Evolutionary conservation across 2,329 filamentous ascomycete genomes (phyloP).

Genomic region (Epichloe hybrida): DNA sequence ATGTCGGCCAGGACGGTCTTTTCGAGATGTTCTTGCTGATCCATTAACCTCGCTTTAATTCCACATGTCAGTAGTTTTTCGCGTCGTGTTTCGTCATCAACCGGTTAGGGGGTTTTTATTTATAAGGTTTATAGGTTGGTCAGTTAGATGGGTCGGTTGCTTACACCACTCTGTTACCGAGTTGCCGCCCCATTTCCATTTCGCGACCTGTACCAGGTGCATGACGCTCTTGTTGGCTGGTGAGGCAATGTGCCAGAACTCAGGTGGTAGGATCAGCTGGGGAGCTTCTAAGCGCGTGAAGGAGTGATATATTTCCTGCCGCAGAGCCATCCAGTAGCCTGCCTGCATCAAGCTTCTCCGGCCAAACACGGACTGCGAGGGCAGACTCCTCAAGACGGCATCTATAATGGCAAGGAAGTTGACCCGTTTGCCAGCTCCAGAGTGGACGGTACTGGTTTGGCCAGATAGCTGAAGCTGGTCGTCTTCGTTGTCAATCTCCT

Average conservation of each 20-base stretch:
- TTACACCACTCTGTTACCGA: slow-evolving; percentile 24
- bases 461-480: slow-evolving; percentile 7
- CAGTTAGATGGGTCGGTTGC: slow-evolving; percentile 5
- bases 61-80: background rate
- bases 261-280: slow-evolving; percentile 21
- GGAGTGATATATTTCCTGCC: slow-evolving; percentile 28
- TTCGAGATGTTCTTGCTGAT: slow-evolving; percentile 23
- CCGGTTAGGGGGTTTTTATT: too few relatives aligned
- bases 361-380: slow-evolving; percentile 22
- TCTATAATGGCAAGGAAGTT: slow-evolving; percentile 29
- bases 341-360: slow-evolving; percentile 24
- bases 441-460: background rate
- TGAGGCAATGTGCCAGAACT: slow-evolving; percentile 21
- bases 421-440: slow-evolving; percentile 11
- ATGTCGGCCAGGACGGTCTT: slow-evolving; percentile 17
- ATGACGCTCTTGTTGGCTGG: slow-evolving; percentile 26
- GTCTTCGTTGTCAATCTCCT: slow-evolving; percentile 27
- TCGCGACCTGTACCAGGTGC: slow-evolving; percentile 27
- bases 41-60: slow-evolving; percentile 19
- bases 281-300: slow-evolving; percentile 25
- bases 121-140: too few relatives aligned
- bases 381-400: slow-evolving; percentile 23
- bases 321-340: slow-evolving; percentile 27
- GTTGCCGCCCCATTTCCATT: slow-evolving; percentile 26
- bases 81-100: too few relatives aligned